These are phyloP conservation scores for Chamaecyparis obtusa DNA, from an alignment of 75 land plant species.

Conservation along the genomic window DNA sequence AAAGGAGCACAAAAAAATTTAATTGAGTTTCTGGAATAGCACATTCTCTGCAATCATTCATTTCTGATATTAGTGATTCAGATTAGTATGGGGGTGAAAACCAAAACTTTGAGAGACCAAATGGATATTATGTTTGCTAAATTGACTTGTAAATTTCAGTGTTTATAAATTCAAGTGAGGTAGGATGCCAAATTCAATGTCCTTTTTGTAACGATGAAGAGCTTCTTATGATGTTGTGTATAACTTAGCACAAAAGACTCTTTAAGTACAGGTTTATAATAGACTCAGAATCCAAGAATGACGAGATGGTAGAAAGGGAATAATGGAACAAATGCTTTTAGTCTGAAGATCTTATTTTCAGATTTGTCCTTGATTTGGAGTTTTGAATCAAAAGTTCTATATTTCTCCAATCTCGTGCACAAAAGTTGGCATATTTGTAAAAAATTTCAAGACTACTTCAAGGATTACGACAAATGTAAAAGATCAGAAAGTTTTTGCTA, in stretches of 20 bases:
- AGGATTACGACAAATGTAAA: not conserved
- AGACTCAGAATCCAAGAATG: not conserved
- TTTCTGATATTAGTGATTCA: not conserved
- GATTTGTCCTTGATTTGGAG: not conserved
- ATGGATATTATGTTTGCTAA: not conserved
- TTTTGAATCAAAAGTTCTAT: not conserved
- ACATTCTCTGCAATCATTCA: not conserved
- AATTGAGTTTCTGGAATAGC: not conserved
- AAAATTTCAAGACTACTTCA: not conserved
- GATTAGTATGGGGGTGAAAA: not conserved
- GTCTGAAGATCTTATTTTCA: not conserved
- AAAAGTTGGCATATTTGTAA: not conserved
- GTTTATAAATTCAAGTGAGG: not conserved
- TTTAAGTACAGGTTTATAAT: not conserved
- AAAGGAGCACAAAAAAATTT: not conserved
- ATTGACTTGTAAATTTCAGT: not conserved
- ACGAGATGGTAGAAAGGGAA: not conserved
- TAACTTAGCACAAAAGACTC: not conserved
- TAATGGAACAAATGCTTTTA: not conserved
- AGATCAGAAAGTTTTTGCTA: no score
- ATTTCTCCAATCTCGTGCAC: not conserved
- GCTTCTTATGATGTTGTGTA: not conserved
- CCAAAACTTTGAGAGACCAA: not conserved
- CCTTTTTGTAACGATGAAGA: not conserved
- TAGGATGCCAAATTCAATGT: not conserved